A percentile compares a stretch with the other conserved stretches of the same genome.
Conservation (phyloP, 2,329 filamentous ascomycete genomes). For the Fusarium chaquense region DNA sequence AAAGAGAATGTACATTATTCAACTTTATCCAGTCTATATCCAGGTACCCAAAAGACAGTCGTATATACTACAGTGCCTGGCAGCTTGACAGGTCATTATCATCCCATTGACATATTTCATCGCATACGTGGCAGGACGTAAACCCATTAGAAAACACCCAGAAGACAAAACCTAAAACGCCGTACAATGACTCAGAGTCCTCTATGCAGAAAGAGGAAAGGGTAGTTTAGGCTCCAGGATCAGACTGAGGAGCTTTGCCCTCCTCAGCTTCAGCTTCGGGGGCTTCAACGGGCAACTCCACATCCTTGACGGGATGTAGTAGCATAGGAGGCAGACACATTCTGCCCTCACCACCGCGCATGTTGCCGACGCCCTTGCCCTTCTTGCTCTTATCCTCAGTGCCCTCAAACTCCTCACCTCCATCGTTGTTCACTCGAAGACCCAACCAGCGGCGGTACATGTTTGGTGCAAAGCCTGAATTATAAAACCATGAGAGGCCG, state of each 20-base stretch:
- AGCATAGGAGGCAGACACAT: constrained; percentile 95
- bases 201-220: constrained; percentile 12
- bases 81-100: constrained; percentile 41
- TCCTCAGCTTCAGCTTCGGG: constrained; percentile 60
- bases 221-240: constrained; percentile 56
- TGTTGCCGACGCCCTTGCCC: constrained; percentile 62
- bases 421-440: constrained; percentile 80
- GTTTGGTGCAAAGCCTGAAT: constrained; percentile 82
- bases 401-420: constrained; percentile 80
- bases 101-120: constrained; percentile 40
- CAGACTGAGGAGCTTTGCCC: constrained; percentile 54
- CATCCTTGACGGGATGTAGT: constrained; percentile 86
- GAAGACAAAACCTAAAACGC: constrained; percentile 25
- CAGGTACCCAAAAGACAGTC: constrained; percentile 8
- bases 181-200: constrained; percentile 26
- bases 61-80: constrained; percentile 26
- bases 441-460: constrained; percentile 90
- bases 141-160: constrained; percentile 27
- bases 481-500: constrained; percentile 93
- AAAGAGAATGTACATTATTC: constrained; percentile 18
- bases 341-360: constrained; percentile 78
- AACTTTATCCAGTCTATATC: constrained; percentile 23
- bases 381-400: constrained; percentile 65
- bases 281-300: constrained; percentile 73
- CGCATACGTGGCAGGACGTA: constrained; percentile 34